A percentile compares a stretch with the other conserved stretches of the same genome.
Conservation (phyloP, 1,284 basidiomycete genomes). For the Fomes fomentarius region DNA sequence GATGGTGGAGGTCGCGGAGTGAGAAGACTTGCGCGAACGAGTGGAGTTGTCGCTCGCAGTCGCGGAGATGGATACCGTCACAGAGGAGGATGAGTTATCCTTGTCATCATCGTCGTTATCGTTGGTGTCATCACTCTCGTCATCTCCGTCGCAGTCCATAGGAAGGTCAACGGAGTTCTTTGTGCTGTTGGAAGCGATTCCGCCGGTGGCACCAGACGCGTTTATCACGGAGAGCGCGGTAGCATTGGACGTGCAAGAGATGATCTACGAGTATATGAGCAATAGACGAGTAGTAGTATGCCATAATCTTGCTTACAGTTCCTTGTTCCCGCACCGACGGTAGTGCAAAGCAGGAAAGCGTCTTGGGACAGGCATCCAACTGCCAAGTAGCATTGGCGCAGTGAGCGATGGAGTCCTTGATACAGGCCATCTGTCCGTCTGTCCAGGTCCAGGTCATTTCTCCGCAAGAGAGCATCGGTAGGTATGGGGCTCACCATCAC, state of each 20-base stretch:
- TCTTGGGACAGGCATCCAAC: constrained; percentile 37
- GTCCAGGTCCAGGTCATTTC: too few species aligned
- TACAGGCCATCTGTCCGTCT: constrained; percentile 50
- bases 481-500: constrained; percentile 48
- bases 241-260: constrained; percentile 49
- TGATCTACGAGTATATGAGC: constrained; percentile 32
- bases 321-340: constrained; percentile 45
- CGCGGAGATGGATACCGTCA: constrained; percentile 4
- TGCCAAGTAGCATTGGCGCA: constrained; percentile 48
- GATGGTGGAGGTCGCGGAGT: constrained; percentile 3
- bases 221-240: constrained; percentile 46
- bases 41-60: constrained; percentile 1
- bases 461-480: too few species aligned
- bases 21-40: background rate
- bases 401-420: constrained; percentile 40
- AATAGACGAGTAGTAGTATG: background rate
- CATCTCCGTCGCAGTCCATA: constrained; percentile 15
- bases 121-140: constrained; percentile 11
- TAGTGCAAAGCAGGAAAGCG: constrained; percentile 50
- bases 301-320: constrained; percentile 41
- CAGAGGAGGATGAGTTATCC: background rate
- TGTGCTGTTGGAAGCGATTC: constrained; percentile 37
- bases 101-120: constrained; percentile 1
- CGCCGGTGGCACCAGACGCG: constrained; percentile 47
- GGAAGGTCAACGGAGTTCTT: constrained; percentile 28